Percentiles rank a stretch among this genome's conserved stretches.
These are phyloP conservation scores for Wickerhamomyces canadensis DNA, from an alignment of 805 yeast species.

Conservation along the genomic window DNA sequence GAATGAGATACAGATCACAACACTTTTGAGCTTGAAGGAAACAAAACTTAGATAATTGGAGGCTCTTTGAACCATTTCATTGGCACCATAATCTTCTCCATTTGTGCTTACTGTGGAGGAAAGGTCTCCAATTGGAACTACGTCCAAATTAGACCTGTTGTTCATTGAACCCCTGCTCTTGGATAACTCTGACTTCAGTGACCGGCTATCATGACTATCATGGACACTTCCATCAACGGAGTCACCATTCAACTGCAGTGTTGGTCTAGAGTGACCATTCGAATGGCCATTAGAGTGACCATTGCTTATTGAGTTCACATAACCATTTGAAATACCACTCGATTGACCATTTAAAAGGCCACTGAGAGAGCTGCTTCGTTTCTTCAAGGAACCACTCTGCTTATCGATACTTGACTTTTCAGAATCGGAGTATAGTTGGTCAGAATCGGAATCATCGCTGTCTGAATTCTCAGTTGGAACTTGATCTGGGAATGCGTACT, in stretches of 20 bases:
- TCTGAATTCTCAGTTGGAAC: constrained; percentile 12
- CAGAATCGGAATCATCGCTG: constrained; percentile 7
- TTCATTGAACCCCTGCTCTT: constrained; percentile 10
- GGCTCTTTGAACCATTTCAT: constrained; percentile 72
- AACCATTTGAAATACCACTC: too few relatives aligned
- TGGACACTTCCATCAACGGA: too few relatives aligned
- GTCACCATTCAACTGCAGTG: neutral
- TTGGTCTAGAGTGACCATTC: neutral
- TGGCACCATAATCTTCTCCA: constrained; percentile 31
- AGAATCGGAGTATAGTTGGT: too few relatives aligned
- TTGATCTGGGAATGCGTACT: constrained; percentile 64
- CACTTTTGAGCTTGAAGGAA: constrained; percentile 44
- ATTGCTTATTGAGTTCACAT: too few relatives aligned
- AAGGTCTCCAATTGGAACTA: constrained; percentile 1
- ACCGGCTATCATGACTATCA: neutral
- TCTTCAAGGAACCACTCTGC: too few relatives aligned
- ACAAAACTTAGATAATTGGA: constrained; percentile 66
- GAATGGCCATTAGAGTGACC: neutral
- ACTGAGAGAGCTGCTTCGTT: neutral
- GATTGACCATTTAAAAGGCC: neutral
- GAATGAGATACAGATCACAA: constrained; percentile 63
- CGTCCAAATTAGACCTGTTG: constrained; percentile 10
- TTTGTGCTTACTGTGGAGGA: neutral
- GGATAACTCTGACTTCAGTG: neutral
- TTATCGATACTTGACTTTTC: too few relatives aligned